phyloP scores from a whole-genome alignment of 306 rosid genomes.

The Dalbergia cochinchinensis region DNA sequence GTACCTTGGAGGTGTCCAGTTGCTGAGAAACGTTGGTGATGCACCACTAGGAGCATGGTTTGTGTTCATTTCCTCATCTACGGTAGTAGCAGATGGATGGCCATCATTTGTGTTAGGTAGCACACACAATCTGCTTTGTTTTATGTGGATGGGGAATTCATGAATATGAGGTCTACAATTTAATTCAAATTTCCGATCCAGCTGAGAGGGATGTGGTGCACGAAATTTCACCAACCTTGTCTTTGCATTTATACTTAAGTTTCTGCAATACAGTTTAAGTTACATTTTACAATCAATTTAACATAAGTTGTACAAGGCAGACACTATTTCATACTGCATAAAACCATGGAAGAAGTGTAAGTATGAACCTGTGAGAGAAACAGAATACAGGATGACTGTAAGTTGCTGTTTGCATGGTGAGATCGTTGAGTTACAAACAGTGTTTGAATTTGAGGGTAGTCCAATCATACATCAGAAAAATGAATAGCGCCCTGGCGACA shows the following conservation, averaged over 20 bases:
- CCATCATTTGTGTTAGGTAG: conserved; percentile 66
- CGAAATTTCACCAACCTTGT: conserved; percentile 47
- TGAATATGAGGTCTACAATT: conserved; percentile 47
- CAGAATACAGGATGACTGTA: conserved; percentile 52
- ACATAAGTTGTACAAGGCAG: conserved; percentile 23
- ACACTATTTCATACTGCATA: background rate
- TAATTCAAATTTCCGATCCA: conserved; percentile 44
- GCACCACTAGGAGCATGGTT: conserved; percentile 59
- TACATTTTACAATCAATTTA: conserved; percentile 33
- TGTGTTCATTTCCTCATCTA: conserved; percentile 60
- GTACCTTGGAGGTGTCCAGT: conserved; percentile 91
- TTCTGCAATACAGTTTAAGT: conserved; percentile 55
- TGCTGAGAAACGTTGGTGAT: conserved; percentile 54
- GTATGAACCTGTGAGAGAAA: conserved; percentile 56
- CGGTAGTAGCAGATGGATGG: conserved; percentile 55
- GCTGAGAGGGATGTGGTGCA: conserved; percentile 47
- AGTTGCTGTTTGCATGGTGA: conserved; percentile 55
- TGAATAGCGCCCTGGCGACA: background rate
- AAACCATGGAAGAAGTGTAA: conserved; percentile 12
- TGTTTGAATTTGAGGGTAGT: conserved; percentile 41
- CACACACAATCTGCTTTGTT: conserved; percentile 57
- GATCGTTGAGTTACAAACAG: conserved; percentile 37
- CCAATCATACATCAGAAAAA: conserved; percentile 31
- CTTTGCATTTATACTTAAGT: conserved; percentile 44
- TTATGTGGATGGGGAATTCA: conserved; percentile 32